These are phyloP conservation scores for Inga leiocalycina DNA, from an alignment of 306 rosid species.

Conservation along the genomic window DNA sequence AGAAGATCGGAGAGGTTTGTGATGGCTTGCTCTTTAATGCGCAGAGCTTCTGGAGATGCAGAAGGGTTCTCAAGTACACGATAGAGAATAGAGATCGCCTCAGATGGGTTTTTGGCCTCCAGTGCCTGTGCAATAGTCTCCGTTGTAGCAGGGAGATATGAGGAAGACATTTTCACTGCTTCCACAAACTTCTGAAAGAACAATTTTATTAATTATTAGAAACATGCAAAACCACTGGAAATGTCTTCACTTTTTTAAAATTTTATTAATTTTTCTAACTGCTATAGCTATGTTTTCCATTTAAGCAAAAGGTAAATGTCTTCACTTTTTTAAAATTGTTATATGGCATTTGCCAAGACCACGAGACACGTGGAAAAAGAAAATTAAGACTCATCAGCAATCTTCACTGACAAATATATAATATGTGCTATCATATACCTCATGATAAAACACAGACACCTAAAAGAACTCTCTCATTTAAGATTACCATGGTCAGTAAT, in stretches of 20 bases:
- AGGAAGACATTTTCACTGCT: conserved; percentile 64
- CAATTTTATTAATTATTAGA: background rate
- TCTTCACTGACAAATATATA: background rate
- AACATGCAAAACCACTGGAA: background rate
- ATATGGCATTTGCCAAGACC: conserved; percentile 1
- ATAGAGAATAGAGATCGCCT: conserved; percentile 76
- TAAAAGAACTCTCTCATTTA: background rate
- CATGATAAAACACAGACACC: background rate
- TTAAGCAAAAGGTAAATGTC: background rate
- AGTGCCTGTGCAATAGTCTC: conserved; percentile 71
- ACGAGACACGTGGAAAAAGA: background rate
- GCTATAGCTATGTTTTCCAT: background rate
- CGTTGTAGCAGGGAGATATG: conserved; percentile 77
- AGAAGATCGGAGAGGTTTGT: conserved; percentile 77
- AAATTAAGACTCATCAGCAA: background rate
- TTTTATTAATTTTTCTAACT: background rate
- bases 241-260: background rate
- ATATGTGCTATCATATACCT: background rate
- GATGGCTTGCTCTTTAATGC: conserved; percentile 87
- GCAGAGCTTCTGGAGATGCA: conserved; percentile 79
- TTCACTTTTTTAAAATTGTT: background rate
- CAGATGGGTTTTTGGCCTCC: conserved; percentile 71
- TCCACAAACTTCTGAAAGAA: conserved; percentile 48
- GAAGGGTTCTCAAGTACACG: conserved; percentile 79
- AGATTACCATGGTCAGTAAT: background rate